phyloP scores from a whole-genome alignment of 176 grass and related monocot genomes.

The Cenchrus purpureus region DNA sequence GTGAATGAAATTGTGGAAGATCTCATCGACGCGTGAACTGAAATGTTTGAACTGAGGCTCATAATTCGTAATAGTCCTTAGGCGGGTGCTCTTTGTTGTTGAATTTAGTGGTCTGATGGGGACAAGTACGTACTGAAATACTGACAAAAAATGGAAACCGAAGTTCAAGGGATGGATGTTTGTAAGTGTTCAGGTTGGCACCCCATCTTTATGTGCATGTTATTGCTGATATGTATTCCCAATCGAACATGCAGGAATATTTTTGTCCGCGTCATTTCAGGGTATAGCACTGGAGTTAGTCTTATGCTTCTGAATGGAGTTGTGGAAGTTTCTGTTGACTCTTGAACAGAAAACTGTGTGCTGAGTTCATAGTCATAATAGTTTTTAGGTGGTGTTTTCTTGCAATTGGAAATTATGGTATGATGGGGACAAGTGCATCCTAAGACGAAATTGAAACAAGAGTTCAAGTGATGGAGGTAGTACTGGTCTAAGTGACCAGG shows the following conservation, averaged over 20 bases:
- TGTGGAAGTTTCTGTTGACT: not conserved
- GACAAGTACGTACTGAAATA: not conserved
- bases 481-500: not conserved
- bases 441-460: not conserved
- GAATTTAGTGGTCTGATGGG: not conserved
- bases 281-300: not conserved
- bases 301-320: conserved; percentile 6
- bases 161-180: not conserved
- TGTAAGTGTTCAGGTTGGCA: not conserved
- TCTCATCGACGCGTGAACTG: not conserved
- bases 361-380: conserved; percentile 5
- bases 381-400: not conserved
- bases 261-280: not conserved
- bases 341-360: not conserved
- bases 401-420: conserved; percentile 10
- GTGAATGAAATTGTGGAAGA: not conserved
- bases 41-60: not conserved
- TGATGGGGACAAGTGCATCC: not conserved
- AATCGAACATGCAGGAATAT: not conserved
- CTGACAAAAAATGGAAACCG: not conserved
- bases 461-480: not conserved
- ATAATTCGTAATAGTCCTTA: not conserved
- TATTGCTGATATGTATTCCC: not conserved
- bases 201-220: not conserved
- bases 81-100: not conserved